These are phyloP conservation scores for Pleurotus giganteus DNA, from an alignment of 768 basidiomycete species.

Conservation along the genomic window DNA sequence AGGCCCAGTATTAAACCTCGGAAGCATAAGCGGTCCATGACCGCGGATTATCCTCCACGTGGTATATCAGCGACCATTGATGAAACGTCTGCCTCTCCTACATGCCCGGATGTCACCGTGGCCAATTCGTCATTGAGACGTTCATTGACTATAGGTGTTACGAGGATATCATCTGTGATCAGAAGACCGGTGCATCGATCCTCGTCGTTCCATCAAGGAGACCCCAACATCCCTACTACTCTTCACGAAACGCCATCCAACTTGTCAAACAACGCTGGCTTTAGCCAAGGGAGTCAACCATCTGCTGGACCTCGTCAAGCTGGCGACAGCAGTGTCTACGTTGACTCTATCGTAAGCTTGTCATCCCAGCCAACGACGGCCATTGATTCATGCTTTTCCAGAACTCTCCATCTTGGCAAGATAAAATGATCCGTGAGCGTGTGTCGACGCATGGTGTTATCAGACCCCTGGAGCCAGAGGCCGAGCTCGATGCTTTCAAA, in stretches of 20 bases:
- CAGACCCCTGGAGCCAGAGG: constrained; percentile 74
- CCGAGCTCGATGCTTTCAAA: constrained; percentile 62
- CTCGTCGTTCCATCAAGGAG: constrained; percentile 11
- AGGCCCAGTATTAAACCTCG: not conserved
- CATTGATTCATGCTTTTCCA: constrained; percentile 16
- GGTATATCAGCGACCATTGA: not conserved
- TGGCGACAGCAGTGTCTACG: constrained; percentile 63
- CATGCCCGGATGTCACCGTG: not conserved
- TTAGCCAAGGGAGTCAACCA: not conserved
- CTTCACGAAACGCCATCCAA: not conserved
- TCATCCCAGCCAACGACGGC: not conserved
- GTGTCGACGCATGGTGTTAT: constrained; percentile 80
- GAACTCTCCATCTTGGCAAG: constrained; percentile 36
- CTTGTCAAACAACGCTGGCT: not conserved
- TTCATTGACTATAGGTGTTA: constrained; percentile 19
- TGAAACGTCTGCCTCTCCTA: not conserved
- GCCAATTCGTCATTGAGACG: constrained; percentile 10
- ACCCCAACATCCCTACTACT: not conserved
- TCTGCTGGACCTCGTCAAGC: constrained; percentile 37
- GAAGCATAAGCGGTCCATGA: constrained; percentile 5
- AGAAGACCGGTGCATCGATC: not conserved
- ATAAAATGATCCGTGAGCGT: constrained; percentile 87
- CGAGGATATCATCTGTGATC: constrained; percentile 15
- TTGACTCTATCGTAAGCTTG: constrained; percentile 39
- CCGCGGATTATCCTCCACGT: too few relatives aligned